phyloP scores from a whole-genome alignment of 2,329 filamentous ascomycete species.

The Herpotrichia juniperi region DNA sequence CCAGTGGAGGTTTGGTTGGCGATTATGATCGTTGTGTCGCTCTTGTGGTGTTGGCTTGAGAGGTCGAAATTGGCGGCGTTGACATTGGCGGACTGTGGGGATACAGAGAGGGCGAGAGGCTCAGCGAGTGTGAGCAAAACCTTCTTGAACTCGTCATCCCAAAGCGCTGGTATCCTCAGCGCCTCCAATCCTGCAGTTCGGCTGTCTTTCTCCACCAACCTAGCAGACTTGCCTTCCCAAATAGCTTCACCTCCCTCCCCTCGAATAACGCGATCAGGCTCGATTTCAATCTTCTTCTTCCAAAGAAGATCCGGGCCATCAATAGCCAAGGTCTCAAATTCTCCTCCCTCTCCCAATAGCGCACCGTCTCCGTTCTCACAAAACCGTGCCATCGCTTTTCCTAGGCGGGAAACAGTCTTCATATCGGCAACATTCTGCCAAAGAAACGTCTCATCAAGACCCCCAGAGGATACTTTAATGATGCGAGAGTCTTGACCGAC shows the following conservation, averaged over 20 bases:
- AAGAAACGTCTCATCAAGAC: slow-evolving; percentile 78
- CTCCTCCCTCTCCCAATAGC: slow-evolving; percentile 88
- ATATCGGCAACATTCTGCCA: slow-evolving; percentile 78
- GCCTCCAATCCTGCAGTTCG: slow-evolving; percentile 22
- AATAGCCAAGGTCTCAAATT: slow-evolving; percentile 92
- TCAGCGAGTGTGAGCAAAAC: slow-evolving; percentile 35
- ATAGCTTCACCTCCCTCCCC: slow-evolving; percentile 82
- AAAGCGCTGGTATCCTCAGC: slow-evolving; percentile 66
- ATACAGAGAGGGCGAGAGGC: background rate
- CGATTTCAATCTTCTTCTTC: slow-evolving; percentile 71
- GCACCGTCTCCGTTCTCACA: slow-evolving; percentile 69
- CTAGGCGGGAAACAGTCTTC: slow-evolving; percentile 53
- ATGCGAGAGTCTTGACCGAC: slow-evolving; percentile 85
- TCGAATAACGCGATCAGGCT: slow-evolving; percentile 58
- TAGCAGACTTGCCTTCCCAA: slow-evolving; percentile 67
- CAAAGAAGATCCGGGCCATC: slow-evolving; percentile 78
- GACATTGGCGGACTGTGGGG: background rate
- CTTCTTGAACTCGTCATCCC: slow-evolving; percentile 67
- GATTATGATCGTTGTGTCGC: background rate
- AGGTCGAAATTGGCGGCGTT: background rate
- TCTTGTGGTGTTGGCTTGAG: background rate
- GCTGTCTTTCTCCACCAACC: slow-evolving; percentile 55
- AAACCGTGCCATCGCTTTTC: slow-evolving; percentile 68
- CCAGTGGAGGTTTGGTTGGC: background rate
- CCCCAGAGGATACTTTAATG: slow-evolving; percentile 92